phyloP scores from a whole-genome alignment of 2,329 filamentous ascomycete species.

The Aspergillus hortae region DNA sequence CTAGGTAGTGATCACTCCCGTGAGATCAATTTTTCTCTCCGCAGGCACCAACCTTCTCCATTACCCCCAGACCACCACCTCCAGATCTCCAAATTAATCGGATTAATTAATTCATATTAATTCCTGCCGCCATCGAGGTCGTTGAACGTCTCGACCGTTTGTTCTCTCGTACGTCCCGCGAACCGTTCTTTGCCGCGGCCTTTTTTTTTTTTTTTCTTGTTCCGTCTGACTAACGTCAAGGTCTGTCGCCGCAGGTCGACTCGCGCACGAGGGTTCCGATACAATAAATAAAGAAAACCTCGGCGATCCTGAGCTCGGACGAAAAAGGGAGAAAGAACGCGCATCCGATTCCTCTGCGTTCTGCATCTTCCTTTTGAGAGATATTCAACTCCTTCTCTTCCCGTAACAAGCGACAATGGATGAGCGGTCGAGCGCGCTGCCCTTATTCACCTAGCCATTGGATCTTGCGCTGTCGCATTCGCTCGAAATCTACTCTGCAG shows the following conservation, averaged over 20 bases:
- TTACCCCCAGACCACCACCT: not conserved
- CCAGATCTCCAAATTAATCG: not conserved
- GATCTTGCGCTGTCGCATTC: slow-evolving; percentile 20
- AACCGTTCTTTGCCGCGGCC: not conserved
- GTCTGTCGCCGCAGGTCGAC: not conserved
- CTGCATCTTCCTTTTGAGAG: slow-evolving; percentile 1
- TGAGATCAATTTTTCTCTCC: not conserved
- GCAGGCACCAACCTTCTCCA: not conserved
- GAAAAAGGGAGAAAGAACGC: slow-evolving; percentile 1
- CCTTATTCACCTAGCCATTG: slow-evolving; percentile 27
- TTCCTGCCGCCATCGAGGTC: not conserved
- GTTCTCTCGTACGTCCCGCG: not conserved
- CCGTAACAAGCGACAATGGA: slow-evolving; percentile 29
- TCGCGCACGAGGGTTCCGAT: no score
- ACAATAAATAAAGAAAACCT: no score
- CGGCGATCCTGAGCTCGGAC: no score
- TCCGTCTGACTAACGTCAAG: not conserved
- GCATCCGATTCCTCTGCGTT: slow-evolving; percentile 3
- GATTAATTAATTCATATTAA: not conserved
- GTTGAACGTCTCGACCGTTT: not conserved
- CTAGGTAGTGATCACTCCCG: not conserved
- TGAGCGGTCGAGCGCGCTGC: slow-evolving; percentile 24
- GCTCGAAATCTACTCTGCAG: slow-evolving; percentile 14
- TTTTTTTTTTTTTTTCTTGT: not conserved
- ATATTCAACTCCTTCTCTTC: slow-evolving; percentile 7